phyloP scores from a whole-genome alignment of 306 rosid species.

The Gynostemma pentaphyllum region DNA sequence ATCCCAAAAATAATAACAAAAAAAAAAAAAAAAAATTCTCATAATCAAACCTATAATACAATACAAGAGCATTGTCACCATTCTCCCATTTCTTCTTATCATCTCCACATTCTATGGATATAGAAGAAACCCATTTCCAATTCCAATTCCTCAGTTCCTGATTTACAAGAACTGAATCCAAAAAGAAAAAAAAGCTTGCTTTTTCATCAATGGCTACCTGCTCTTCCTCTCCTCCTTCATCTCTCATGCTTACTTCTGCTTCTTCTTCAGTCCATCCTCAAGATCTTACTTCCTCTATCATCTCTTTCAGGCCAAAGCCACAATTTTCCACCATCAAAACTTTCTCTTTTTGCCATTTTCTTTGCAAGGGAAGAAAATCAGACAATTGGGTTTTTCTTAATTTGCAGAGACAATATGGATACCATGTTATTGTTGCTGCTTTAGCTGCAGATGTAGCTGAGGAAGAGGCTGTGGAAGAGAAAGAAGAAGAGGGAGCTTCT shows the following conservation, averaged over 20 bases:
- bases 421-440: slow-evolving; percentile 31
- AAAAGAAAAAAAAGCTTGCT: neutral
- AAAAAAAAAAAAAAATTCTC: too few relatives aligned
- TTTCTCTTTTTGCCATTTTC: slow-evolving; percentile 25
- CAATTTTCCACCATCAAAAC: slow-evolving; percentile 20
- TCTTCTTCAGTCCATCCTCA: slow-evolving; percentile 36
- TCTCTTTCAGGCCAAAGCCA: slow-evolving; percentile 38
- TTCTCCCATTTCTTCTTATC: slow-evolving; percentile 3
- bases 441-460: slow-evolving; percentile 47
- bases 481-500: slow-evolving; percentile 19
- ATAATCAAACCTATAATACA: too few relatives aligned
- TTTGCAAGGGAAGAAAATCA: slow-evolving; percentile 13
- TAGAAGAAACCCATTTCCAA: slow-evolving; percentile 5
- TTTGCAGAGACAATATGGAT: slow-evolving; percentile 14
- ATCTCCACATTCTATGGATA: slow-evolving; percentile 15
- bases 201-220: slow-evolving; percentile 45
- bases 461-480: slow-evolving; percentile 20
- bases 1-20: neutral
- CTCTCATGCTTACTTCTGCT: slow-evolving; percentile 48
- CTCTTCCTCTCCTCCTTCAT: slow-evolving; percentile 37
- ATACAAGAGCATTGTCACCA: too few relatives aligned
- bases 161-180: too few relatives aligned
- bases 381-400: slow-evolving; percentile 17
- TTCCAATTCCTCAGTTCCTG: too few relatives aligned
- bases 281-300: slow-evolving; percentile 38